phyloP scores from a whole-genome alignment of 805 yeast species.

The Wickerhamomyces bovis region DNA sequence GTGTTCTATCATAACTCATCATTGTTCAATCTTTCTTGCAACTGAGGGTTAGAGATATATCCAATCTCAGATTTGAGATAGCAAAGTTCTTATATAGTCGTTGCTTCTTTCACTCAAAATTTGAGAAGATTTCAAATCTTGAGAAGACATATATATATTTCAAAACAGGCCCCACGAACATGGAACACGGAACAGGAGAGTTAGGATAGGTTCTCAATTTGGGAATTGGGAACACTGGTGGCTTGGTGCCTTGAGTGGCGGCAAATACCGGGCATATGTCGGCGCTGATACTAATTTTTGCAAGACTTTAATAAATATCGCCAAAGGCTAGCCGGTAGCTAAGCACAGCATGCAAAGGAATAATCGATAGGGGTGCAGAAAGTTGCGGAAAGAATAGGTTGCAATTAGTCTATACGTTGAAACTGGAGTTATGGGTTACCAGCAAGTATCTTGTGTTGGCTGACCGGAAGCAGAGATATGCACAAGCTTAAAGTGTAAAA shows the following conservation, averaged over 20 bases:
- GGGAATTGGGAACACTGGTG: neutral
- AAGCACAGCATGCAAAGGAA: no score
- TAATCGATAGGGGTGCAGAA: no score
- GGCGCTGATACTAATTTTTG: no score
- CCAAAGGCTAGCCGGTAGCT: no score
- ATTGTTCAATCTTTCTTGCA: slow-evolving; percentile 1
- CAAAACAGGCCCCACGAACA: neutral
- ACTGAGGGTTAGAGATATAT: neutral
- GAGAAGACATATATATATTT: neutral
- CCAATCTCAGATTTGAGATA: neutral
- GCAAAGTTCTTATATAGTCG: neutral
- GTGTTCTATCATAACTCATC: slow-evolving; percentile 10
- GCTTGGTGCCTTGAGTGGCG: neutral
- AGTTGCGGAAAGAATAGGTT: no score
- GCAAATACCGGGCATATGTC: neutral
- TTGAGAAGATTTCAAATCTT: neutral
- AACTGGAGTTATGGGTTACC: neutral
- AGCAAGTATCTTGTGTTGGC: neutral
- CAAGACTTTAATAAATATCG: no score
- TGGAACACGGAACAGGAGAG: no score
- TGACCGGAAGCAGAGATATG: neutral
- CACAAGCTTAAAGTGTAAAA: neutral
- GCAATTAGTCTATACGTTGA: neutral
- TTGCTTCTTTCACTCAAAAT: neutral
- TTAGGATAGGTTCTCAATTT: no score